Evolutionary conservation across 306 rosid genomes (phyloP), one percentile per base, ranked within the genome.

Genomic region (Spatholobus suberectus): DNA sequence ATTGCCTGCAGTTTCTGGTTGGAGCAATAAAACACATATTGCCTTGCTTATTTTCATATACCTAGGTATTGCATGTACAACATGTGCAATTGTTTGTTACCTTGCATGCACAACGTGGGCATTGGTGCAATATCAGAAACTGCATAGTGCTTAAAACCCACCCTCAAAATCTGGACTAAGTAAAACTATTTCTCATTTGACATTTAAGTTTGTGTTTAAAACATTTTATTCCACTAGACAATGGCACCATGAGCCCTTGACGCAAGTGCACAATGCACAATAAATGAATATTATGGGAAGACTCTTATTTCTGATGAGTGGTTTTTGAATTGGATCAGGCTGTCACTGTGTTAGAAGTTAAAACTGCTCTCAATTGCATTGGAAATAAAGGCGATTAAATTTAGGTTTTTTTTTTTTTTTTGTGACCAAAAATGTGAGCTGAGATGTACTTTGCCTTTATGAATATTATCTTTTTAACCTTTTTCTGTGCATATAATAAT

Each of bases 241-340:
- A n/a, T 41, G 29, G 38, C 40, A 29, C 57, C 8, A 21, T 37
- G 47, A 41, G 40, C 52, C 69, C 58, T 65, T 46, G 55, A 5
- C 18, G 29, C 52, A 32, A 32, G 20, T 32, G 55, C 2, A 32
- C 73, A 61, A 41, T 75, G 29, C 4, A 4, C 43, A 10, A 23
- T 37, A 67, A 59, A 61, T 72, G 71, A 59, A 29, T 72, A 46
- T 61, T 65, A 23, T 47, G 79, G 32, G 40, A 66, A 78, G 27
- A 5, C 4, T 8, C 26, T 72, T 49, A 24, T 23, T 72, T 29
- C 41, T 51, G 13, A 34, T 24, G 34, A 78, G 52, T 17, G 44
- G 44, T 5, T 65, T 34, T 62, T 65, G 41, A 67, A 37, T 78
- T 66, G 40, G 17, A 34, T 67, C 26, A 4, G 35, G 26, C 10